Evolutionary conservation across 2,329 filamentous ascomycete species (phyloP), one percentile per base, ranked within the genome.

Genomic region (Venturia nashicola): DNA sequence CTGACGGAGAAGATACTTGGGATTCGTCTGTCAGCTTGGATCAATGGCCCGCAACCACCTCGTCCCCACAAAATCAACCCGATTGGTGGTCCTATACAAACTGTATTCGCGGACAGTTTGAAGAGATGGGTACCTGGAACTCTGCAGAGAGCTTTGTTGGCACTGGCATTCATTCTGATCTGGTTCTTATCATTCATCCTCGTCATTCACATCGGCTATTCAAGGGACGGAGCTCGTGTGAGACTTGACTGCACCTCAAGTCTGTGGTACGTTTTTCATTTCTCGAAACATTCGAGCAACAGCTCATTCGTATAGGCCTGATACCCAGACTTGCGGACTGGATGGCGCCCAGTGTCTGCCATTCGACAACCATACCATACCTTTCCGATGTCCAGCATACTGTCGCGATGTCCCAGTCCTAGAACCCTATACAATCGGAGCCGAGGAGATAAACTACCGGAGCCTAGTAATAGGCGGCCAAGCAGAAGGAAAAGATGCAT

Each of bases 401-500:
- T 84, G 82, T 69, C 73, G 71, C 61, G 72, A 75, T 61, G 72
- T 74, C 5, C 75, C 79, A 65, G 71, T 83, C 40, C 70, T 81
- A 23, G 77, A 82, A 51, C 80, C 81, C 34, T 76, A 79, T 66
- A 74, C 77, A 14, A 79, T 84, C 57, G 82, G 82, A 16, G 78
- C 79, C 60, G 80, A 86, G 68, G 83, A 87, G 67, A 76, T 89
- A 61, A 77, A 82, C 57, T 90, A 90, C 71, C 76, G 75, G 32
- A 77, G 85, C 0, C 72, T 90, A n/a, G 82, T 91, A 2, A 79
- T 91, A 34, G 88, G 88, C n/a, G 87, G 87, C 1, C 74, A 77
- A 2, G 40, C 66, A n/a, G 23, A 54, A 6, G 60, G 44, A 18
- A 59, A 66, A 2, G 66, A 66, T 43, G 66, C 61, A 20, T 60